These are phyloP conservation scores for Fusarium buharicum DNA, from an alignment of 2,329 filamentous ascomycete species.

Conservation along the genomic window DNA sequence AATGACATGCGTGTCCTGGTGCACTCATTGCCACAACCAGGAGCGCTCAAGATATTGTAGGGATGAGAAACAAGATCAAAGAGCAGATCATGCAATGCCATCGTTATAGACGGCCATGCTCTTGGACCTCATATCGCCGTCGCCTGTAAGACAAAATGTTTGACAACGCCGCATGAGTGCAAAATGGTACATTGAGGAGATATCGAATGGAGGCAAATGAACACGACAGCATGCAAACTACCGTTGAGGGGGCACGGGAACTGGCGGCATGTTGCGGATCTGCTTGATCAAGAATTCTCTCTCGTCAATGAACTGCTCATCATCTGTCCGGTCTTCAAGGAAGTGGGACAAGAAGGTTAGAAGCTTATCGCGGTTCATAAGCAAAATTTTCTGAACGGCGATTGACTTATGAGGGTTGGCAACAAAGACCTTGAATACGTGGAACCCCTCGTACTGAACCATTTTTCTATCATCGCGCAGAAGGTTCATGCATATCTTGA, in stretches of 20 bases:
- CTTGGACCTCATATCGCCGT: slow-evolving; percentile 18
- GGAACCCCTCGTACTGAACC: slow-evolving; percentile 99
- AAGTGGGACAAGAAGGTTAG: slow-evolving; percentile 91
- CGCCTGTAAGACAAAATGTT: slow-evolving; percentile 12
- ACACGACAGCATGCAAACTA: slow-evolving; percentile 32
- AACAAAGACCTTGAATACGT: slow-evolving; percentile 99
- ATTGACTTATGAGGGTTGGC: slow-evolving; percentile 98
- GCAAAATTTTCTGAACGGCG: slow-evolving; percentile 91
- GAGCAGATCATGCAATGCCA: slow-evolving; percentile 23
- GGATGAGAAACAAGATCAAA: slow-evolving; percentile 18
- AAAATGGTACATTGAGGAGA: slow-evolving; percentile 20
- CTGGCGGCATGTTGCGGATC: slow-evolving; percentile 76
- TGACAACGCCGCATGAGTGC: slow-evolving; percentile 26
- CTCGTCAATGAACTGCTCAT: slow-evolving; percentile 98
- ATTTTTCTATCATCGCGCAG: slow-evolving; percentile 95
- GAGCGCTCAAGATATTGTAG: slow-evolving; percentile 21
- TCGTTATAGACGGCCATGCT: slow-evolving; percentile 21
- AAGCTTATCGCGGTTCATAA: slow-evolving; percentile 94
- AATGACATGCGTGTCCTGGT: slow-evolving; percentile 17
- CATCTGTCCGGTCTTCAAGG: slow-evolving; percentile 92
- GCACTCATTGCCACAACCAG: slow-evolving; percentile 20
- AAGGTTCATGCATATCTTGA: slow-evolving; percentile 99
- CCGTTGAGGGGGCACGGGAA: slow-evolving; percentile 64
- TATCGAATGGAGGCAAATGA: not conserved
- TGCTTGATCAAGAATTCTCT: slow-evolving; percentile 97